These are phyloP conservation scores for Angomonas deanei DNA, from an alignment of 208 protist genomes.

Conservation along the genomic window DNA sequence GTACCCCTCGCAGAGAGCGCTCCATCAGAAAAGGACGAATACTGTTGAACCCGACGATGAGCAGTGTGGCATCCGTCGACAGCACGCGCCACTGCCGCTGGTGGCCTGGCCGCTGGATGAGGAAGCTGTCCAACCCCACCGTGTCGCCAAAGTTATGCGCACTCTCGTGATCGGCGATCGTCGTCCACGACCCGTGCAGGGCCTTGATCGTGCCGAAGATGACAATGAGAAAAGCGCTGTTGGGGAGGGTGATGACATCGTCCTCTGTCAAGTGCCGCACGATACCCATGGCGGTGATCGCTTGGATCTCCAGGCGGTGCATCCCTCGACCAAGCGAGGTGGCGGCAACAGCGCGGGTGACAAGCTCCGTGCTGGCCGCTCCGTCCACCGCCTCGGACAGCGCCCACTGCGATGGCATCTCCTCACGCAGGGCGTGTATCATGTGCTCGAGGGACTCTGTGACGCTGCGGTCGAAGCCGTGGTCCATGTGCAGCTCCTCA, in stretches of 20 bases:
- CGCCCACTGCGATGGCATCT: slow-evolving; percentile 37
- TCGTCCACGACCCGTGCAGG: slow-evolving; percentile 57
- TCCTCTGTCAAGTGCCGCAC: slow-evolving; percentile 49
- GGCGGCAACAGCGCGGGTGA: slow-evolving; percentile 50
- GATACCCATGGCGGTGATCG: slow-evolving; percentile 63
- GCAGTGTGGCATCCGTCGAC: slow-evolving; percentile 50
- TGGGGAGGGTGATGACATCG: slow-evolving; percentile 52
- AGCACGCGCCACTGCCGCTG: slow-evolving; percentile 56
- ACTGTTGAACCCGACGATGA: slow-evolving; percentile 70
- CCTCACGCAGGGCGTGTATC: slow-evolving; percentile 24
- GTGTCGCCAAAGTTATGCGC: slow-evolving; percentile 62
- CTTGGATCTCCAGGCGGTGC: slow-evolving; percentile 39
- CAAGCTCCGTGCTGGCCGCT: slow-evolving; percentile 53
- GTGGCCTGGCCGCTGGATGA: slow-evolving; percentile 40
- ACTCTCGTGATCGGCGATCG: slow-evolving; percentile 36
- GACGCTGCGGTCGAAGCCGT: slow-evolving; percentile 47
- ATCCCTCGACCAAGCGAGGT: slow-evolving; percentile 60
- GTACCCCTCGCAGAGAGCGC: slow-evolving; percentile 60
- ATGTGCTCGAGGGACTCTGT: slow-evolving; percentile 35
- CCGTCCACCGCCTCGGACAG: slow-evolving; percentile 22
- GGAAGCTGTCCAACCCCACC: slow-evolving; percentile 55
- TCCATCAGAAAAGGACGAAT: slow-evolving; percentile 71
- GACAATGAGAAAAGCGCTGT: slow-evolving; percentile 66
- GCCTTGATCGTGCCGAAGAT: slow-evolving; percentile 69
- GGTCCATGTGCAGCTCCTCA: slow-evolving; percentile 32